Base-by-base conservation (phyloP, 225 moss, liverwort and hornwort genomes). In the Neckera pumila region DNA sequence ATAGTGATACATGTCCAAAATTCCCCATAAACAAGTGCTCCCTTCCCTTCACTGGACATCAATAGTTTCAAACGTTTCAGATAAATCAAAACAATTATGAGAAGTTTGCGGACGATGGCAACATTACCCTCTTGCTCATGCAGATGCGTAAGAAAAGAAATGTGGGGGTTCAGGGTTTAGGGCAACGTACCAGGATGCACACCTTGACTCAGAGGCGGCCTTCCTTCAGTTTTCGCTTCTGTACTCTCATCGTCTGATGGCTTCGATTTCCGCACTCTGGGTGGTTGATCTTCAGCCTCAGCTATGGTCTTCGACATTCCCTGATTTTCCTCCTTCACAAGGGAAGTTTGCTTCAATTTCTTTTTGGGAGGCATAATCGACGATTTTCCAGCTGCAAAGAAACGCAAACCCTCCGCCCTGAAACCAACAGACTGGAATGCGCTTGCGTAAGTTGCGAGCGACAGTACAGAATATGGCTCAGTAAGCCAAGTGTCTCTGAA, bases 111-210 rank as follows among this genome's bases (percentile, higher is more conserved):
- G 51, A 19, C 30, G 30, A 63, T 62, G 38, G 51, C 49, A 76
- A 76, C 88, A 17, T 58, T 16, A 83, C 17, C 45, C 67, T 31
- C n/a, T 43, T 38, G 36, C 66, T 71, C 82, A 61, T 2, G 36
- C 40, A 69, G 40, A 38, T 27, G 69, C 23, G 87, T 11, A 78
- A 19, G 71, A 47, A 47, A 80, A 81, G 26, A 28, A 58, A 82
- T 69, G 69, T 42, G 30, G 30, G 56, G 20, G 22, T 49, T 49
- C 36, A 36, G 49, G 64, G 23, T 51, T 81, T 43, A 63, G 64
- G 75, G 40, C 73, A 84, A 80, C 84, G 54, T 81, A 94, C 94
- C 94, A 67, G 91, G 91, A 90, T 94, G 94, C 78, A 94, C 92
- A 18, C 92, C 94, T 30, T 67, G 80, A 54, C 56, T 63, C 20